A percentile compares a stretch with the other conserved stretches of the same genome.
Evolutionary conservation across 192 early-diverging fungal genomes (phyloP).

Genomic region (Allomyces javanicus): DNA sequence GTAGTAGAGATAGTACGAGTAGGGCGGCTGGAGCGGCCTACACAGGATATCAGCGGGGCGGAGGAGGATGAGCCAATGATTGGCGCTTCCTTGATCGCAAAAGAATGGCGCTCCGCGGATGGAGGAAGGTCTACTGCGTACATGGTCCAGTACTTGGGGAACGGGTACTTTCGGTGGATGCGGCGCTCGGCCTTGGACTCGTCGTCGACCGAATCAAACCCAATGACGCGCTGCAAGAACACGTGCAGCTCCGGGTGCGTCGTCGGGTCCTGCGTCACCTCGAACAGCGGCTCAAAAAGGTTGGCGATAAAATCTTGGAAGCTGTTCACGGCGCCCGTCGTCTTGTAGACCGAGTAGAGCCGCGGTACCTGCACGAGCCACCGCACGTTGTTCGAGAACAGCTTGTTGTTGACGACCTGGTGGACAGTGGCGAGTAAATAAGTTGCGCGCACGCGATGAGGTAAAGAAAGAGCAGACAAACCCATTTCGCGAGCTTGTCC

Average conservation of each 20-base stretch:
- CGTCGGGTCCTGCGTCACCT: slow-evolving; percentile 69
- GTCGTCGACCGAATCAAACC: slow-evolving; percentile 87
- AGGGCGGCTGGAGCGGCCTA: slow-evolving; percentile 55
- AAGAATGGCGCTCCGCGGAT: no score
- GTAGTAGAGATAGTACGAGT: slow-evolving; percentile 84
- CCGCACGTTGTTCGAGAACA: slow-evolving; percentile 78
- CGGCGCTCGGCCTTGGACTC: slow-evolving; percentile 74
- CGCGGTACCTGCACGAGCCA: slow-evolving; percentile 89
- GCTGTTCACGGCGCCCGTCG: slow-evolving; percentile 29
- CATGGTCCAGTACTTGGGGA: slow-evolving; percentile 34
- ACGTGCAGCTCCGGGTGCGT: slow-evolving; percentile 77
- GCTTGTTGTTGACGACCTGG: slow-evolving; percentile 60
- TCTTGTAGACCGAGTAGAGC: slow-evolving; percentile 73
- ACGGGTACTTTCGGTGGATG: slow-evolving; percentile 61
- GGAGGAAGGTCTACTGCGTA: no score
- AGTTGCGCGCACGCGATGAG: neutral
- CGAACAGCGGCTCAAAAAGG: slow-evolving; percentile 75
- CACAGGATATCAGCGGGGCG: slow-evolving; percentile 18
- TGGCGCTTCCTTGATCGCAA: no score
- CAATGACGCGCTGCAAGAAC: slow-evolving; percentile 83
- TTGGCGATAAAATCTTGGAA: slow-evolving; percentile 66
- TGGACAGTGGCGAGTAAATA: no score
- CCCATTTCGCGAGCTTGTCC: slow-evolving; percentile 83
- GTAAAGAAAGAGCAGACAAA: no score
- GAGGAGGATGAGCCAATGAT: slow-evolving; percentile 7